Evolutionary conservation across 805 yeast species (phyloP), one percentile per base, ranked within the genome.

Genomic region (Kodamaea lidongshanica): DNA sequence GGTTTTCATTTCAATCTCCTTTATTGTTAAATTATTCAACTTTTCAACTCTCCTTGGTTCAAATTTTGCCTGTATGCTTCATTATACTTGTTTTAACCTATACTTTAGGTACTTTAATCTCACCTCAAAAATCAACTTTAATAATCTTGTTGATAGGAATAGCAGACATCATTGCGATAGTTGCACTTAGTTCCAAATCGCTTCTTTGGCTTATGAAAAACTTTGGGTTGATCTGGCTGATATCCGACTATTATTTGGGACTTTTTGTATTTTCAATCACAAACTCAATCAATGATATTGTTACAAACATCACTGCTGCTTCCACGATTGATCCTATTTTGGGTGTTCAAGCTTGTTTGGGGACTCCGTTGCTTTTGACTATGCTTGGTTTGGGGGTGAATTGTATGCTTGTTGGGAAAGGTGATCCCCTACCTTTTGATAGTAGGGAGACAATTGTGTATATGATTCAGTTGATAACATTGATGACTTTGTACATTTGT

Each of bases 271-370:
- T 72, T 33, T 63, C 77, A 3, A 40, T 71, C 15, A 69, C 72
- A 19, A 72, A 72, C 37, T 70, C 74, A 4, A 50, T 70, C 19
- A 74, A 73, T 16, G 78, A 72, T 39, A 46, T 72, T 20, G 57
- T 72, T 17, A 65, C 74, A n/a, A 70, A 72, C 38, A 43, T 61
- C 3, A 66, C 76, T 6, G 48, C 72, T 9, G 63, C 73, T 6
- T 42, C 63, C 6, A 63, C 63, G 7, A 38, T 54, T 10, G 45
- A 52, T 26, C 59, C 66, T 2, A 39, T 52, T 6, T 43, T 58
- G 10, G 77, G 77, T 0, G 46, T 72, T 6, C 67, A 67, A 39
- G 65, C 78, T 1, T 71, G 77, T 39, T 56, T 72, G 34, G 78
- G 79, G 1, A 67, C 78, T 1, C 76, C 77, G 0, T 48, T 72